Evolutionary conservation across 129 eudicot species (phyloP).

Genomic region (Pulicaria dysenterica): DNA sequence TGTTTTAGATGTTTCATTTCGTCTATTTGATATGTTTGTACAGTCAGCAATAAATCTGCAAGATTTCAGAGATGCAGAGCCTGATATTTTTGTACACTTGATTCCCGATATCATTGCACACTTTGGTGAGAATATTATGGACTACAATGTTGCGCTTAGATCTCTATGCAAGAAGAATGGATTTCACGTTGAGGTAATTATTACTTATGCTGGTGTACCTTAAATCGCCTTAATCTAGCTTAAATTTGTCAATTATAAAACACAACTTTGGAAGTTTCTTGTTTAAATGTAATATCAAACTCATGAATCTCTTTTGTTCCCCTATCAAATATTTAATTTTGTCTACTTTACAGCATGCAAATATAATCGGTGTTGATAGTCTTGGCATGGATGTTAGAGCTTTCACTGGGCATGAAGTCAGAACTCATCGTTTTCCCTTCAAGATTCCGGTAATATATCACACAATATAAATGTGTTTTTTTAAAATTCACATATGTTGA

Average conservation of each 20-base stretch:
- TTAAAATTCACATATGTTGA: neutral
- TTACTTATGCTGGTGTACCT: too few relatives aligned
- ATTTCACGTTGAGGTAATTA: constrained; percentile 59
- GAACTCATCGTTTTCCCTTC: constrained; percentile 81
- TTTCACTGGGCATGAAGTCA: constrained; percentile 64
- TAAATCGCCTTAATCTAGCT: neutral
- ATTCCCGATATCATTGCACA: constrained; percentile 50
- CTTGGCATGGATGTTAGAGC: constrained; percentile 81
- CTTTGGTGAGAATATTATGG: constrained; percentile 43
- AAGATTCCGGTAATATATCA: constrained; percentile 55
- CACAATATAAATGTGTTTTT: neutral
- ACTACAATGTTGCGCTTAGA: constrained; percentile 56
- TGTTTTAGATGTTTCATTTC: neutral
- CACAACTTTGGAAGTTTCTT: neutral
- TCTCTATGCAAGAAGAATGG: constrained; percentile 80
- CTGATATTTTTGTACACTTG: constrained; percentile 75
- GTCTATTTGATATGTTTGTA: constrained; percentile 17
- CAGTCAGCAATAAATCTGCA: constrained; percentile 60
- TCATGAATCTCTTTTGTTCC: neutral
- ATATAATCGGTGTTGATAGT: constrained; percentile 70
- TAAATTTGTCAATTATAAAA: constrained; percentile 1
- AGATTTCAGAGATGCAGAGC: constrained; percentile 74
- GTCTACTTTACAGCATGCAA: constrained; percentile 60
- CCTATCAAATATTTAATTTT: neutral
- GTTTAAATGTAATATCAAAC: neutral